Conservation (phyloP, 2,329 filamentous ascomycete genomes). For the Botrytis tulipae region DNA sequence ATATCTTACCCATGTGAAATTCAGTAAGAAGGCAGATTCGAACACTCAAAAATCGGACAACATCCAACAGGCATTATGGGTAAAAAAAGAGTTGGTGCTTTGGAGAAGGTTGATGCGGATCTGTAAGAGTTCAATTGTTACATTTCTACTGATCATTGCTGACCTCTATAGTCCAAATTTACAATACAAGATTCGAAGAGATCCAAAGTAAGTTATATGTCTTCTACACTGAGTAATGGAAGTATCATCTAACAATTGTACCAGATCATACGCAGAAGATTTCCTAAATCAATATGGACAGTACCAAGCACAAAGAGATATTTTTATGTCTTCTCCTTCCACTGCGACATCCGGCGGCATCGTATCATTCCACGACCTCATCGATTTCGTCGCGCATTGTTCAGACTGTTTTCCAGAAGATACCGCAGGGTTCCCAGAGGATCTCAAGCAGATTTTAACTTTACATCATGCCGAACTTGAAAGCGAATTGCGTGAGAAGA, state of each 20-base stretch:
- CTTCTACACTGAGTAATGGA: background rate
- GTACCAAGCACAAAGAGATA: slow-evolving; percentile 86
- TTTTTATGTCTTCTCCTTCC: slow-evolving; percentile 81
- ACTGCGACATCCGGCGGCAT: slow-evolving; percentile 75
- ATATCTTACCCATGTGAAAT: slow-evolving; percentile 8
- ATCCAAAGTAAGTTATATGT: slow-evolving; percentile 63
- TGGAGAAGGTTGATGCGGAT: slow-evolving; percentile 94
- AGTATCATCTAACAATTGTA: slow-evolving; percentile 20
- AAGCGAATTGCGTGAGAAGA: slow-evolving; percentile 85
- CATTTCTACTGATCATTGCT: slow-evolving; percentile 21
- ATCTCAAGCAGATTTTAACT: slow-evolving; percentile 77
- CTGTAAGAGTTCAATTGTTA: slow-evolving; percentile 51
- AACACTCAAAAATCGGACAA: background rate
- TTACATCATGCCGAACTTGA: slow-evolving; percentile 82
- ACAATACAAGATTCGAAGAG: slow-evolving; percentile 86
- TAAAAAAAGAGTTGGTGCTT: slow-evolving; percentile 85
- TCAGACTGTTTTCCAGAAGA: slow-evolving; percentile 88
- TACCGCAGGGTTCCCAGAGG: slow-evolving; percentile 72
- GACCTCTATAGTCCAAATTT: slow-evolving; percentile 64
- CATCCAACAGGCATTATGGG: slow-evolving; percentile 55
- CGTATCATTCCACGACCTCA: slow-evolving; percentile 82
- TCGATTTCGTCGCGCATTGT: slow-evolving; percentile 91
- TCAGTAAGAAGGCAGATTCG: slow-evolving; percentile 2
- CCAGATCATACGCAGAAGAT: slow-evolving; percentile 82
- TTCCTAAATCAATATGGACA: slow-evolving; percentile 86